Evolutionary conservation across 495 filamentous ascomycete genomes (phyloP), one percentile per base, ranked within the genome.

Genomic region (Elaphomyces granulatus): DNA sequence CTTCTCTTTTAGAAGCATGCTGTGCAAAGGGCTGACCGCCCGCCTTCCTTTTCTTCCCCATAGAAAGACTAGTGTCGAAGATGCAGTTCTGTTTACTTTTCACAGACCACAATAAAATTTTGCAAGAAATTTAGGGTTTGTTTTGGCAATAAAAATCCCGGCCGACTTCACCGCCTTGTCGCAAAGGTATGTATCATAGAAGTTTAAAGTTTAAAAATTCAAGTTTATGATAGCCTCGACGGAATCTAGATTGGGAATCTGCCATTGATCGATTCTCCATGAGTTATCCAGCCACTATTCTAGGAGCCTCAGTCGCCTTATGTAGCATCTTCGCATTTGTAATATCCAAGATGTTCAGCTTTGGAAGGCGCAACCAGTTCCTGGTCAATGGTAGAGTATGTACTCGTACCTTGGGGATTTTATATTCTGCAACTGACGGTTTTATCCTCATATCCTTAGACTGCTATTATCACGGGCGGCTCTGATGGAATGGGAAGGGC

Each of bases 401-500:
- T 63, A 6, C 9, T 18, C 40, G 23, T 1, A 30, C 10, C 17
- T 16, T n/a, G n/a, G n/a, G n/a, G n/a, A n/a, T n/a, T n/a, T n/a
- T n/a, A n/a, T n/a, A n/a, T n/a, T n/a, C n/a, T n/a, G n/a, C n/a
- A n/a, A n/a, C n/a, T n/a, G n/a, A n/a, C n/a, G n/a, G n/a, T n/a
- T n/a, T n/a, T n/a, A n/a, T n/a, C n/a, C n/a, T n/a, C n/a, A n/a
- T 23, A 7, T 45, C 41, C 15, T 14, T 34, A 88, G 84, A 90
- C 83, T 3, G 71, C 90, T 42, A 60, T 96, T 16, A 66, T 98
- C 39, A 98, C 90, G 9, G 90, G 90, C 30, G 88, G 77, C 38
- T 96, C 92, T 1, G 81, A 94, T 53, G 90, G 90, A 36, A 83
- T 94, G 81, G 90, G 90, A 45, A 73, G 70, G 50, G 73, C 70